Conservation (phyloP, 2,329 filamentous ascomycete species). For the Calycina herbarum region DNA sequence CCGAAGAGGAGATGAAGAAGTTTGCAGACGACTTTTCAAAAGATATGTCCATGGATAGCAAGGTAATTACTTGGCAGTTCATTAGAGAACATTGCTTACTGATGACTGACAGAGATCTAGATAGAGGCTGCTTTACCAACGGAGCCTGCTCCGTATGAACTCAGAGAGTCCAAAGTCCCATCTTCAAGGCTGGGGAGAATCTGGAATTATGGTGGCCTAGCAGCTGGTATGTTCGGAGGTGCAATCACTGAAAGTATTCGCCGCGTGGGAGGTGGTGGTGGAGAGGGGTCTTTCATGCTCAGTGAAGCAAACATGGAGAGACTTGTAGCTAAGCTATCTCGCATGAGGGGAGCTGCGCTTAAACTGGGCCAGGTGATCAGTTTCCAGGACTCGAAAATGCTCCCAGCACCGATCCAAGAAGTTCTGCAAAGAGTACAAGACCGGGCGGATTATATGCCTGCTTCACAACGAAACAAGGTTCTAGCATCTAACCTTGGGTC, state of each 20-base stretch:
- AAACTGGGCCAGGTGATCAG: slow-evolving; percentile 98
- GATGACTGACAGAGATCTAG: slow-evolving; percentile 47
- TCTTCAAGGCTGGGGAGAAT: slow-evolving; percentile 82
- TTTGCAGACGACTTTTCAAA: slow-evolving; percentile 46
- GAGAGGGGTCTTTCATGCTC: slow-evolving; percentile 76
- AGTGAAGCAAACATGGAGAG: slow-evolving; percentile 91
- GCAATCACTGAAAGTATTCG: slow-evolving; percentile 84
- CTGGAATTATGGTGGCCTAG: slow-evolving; percentile 93
- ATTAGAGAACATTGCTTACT: slow-evolving; percentile 37
- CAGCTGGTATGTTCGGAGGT: slow-evolving; percentile 92
- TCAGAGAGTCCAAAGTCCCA: slow-evolving; percentile 88
- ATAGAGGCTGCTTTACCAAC: slow-evolving; percentile 24
- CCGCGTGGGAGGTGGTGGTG: slow-evolving; percentile 70
- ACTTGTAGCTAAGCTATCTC: slow-evolving; percentile 86
- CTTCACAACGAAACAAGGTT: slow-evolving; percentile 86
- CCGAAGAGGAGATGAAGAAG: slow-evolving; percentile 43
- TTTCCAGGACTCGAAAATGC: slow-evolving; percentile 95
- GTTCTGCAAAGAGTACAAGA: slow-evolving; percentile 95
- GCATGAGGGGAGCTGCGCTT: slow-evolving; percentile 95
- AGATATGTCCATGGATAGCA: slow-evolving; percentile 41
- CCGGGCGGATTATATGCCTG: slow-evolving; percentile 95
- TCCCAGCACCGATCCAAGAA: slow-evolving; percentile 82
- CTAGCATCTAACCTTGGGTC: slow-evolving; percentile 74
- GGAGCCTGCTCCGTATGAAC: slow-evolving; percentile 54
- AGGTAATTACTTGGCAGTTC: slow-evolving; percentile 17